phyloP scores from a whole-genome alignment of 352 stramenopile species.

The Globisporangium nagaii region DNA sequence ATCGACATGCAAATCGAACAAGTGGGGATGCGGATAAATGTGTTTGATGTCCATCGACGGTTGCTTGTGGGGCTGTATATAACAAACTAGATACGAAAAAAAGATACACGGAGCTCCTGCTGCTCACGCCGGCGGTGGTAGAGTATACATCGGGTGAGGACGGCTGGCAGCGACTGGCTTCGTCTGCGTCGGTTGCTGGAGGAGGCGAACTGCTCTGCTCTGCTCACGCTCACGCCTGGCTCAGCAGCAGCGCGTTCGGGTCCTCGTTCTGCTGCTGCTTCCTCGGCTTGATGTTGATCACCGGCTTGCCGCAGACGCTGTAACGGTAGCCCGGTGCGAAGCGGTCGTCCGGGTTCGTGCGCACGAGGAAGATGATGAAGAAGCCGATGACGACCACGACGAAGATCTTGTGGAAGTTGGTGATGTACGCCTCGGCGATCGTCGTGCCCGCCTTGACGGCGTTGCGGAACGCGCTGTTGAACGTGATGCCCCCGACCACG shows the following conservation, averaged over 20 bases:
- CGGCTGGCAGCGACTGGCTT: too few species aligned
- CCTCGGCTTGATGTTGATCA: slow-evolving; percentile 56
- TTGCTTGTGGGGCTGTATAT: too few species aligned
- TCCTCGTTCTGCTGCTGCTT: slow-evolving; percentile 23
- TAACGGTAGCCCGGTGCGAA: slow-evolving; percentile 63
- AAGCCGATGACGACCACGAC: slow-evolving; percentile 50
- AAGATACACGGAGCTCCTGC: too few species aligned
- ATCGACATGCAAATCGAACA: too few species aligned
- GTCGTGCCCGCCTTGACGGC: slow-evolving; percentile 26
- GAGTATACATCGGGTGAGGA: too few species aligned
- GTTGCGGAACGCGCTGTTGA: slow-evolving; percentile 53
- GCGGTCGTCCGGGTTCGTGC: slow-evolving; percentile 57
- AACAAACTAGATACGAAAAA: too few species aligned
- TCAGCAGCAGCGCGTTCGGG: slow-evolving; percentile 11
- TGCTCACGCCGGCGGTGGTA: too few species aligned
- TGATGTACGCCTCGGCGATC: slow-evolving; percentile 49
- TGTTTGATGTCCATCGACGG: too few species aligned
- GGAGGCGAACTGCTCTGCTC: too few species aligned
- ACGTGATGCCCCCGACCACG: slow-evolving; percentile 64
- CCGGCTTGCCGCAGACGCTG: slow-evolving; percentile 43
- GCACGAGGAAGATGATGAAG: slow-evolving; percentile 52
- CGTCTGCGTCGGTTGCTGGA: too few species aligned
- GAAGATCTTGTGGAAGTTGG: slow-evolving; percentile 63
- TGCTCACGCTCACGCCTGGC: not conserved
- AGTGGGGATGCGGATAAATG: too few species aligned